Percentiles rank a stretch among this genome's conserved stretches.
phyloP scores from a whole-genome alignment of 164 flowering plant species.

The Cinnamomum micranthum region DNA sequence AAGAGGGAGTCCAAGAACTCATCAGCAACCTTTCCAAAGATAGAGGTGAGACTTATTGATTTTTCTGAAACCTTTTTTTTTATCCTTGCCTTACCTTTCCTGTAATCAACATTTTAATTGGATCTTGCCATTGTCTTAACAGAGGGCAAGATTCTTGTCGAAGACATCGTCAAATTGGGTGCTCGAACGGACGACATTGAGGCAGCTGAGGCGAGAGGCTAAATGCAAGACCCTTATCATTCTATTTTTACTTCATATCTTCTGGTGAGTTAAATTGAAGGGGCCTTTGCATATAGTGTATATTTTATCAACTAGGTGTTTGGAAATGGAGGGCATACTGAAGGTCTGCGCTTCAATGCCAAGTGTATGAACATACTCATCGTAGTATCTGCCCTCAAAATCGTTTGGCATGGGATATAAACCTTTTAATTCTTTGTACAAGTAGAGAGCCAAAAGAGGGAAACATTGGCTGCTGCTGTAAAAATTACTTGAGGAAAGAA shows the following conservation, averaged over 20 bases:
- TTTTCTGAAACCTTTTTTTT: background rate
- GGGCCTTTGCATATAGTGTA: background rate
- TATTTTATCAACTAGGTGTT: background rate
- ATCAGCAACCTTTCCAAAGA: slow-evolving; percentile 78
- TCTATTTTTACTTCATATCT: background rate
- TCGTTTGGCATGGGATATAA: background rate
- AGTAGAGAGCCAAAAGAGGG: background rate
- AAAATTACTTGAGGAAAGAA: background rate
- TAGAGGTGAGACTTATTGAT: slow-evolving; percentile 36
- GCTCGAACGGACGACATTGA: slow-evolving; percentile 33
- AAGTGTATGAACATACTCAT: background rate
- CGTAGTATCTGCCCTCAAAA: background rate
- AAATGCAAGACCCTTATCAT: background rate
- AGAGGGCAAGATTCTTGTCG: slow-evolving; percentile 77
- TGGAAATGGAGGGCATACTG: background rate
- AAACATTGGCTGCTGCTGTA: background rate
- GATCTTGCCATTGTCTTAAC: slow-evolving; percentile 16
- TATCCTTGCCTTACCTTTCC: background rate
- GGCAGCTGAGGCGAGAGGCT: slow-evolving; percentile 19
- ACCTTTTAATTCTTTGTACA: background rate
- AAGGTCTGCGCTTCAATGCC: background rate
- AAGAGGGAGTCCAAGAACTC: slow-evolving; percentile 76
- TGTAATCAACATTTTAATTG: background rate
- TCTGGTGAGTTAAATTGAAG: background rate
- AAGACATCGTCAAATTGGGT: slow-evolving; percentile 51